Evolutionary conservation across 1,139 yeast species (phyloP), one percentile per base, ranked within the genome.

Genomic region (Scheffersomyces titani): DNA sequence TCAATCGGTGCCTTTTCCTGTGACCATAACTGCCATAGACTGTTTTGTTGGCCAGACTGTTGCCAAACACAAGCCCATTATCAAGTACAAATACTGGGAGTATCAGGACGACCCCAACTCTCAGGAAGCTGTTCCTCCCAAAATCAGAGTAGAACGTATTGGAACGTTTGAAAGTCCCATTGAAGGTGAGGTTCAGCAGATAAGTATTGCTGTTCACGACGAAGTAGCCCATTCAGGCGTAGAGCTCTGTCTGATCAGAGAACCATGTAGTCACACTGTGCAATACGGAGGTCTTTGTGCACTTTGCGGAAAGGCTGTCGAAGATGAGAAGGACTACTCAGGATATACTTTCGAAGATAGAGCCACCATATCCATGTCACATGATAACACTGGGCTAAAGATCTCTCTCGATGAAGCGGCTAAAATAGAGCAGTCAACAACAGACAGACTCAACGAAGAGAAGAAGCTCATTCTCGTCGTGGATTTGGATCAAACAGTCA

Each of bases 261-360:
- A 96, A 68, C 93, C 96, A 0, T 94, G 99, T 68, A 82, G 92
- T 11, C 99, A 94, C 70, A 86, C 96, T 0, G 94, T 96, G n/a
- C 98, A 94, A 65, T 94, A 89, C 68, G 97, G 97, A 19, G 99
- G 99, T 0, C 78, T 94, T 51, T 94, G 99, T 76, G 98, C 98
- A 0, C 75, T 92, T 44, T 94, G 99, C 72, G 99, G 99, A 6
- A 85, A 85, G 58, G 82, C 90, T 2, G 83, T 93, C n/a, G 93
- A 87, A 57, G 96, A 88, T 63, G 92, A 87, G 63, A 85, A 85
- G 57, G 97, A 91, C 70, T 90, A 90, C 67, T 78, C 88, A 4
- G 96, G 93, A 13, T 90, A 86, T 63, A 83, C 81, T 60, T 87
- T 87, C 65, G 84, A 85, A 61, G 92, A 89, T 60, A 74, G 97